These are phyloP conservation scores for Penicillium sp. DNA, from an alignment of 2,329 filamentous ascomycete genomes.

Conservation along the genomic window DNA sequence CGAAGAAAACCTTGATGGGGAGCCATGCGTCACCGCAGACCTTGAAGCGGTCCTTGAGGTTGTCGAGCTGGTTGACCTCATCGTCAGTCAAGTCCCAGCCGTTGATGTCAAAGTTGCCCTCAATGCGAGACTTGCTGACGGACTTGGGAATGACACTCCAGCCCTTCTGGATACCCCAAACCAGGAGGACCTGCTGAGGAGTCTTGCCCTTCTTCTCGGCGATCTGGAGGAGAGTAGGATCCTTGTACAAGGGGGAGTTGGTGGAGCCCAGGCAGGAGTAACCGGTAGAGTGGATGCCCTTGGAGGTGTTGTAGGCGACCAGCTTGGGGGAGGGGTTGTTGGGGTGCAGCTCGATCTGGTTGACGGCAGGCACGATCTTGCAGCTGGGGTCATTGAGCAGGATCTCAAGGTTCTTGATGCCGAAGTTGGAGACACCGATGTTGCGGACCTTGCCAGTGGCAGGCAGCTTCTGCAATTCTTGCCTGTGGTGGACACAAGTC, in stretches of 20 bases:
- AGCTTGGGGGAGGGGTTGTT: slow-evolving; percentile 69
- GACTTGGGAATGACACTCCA: slow-evolving; percentile 85
- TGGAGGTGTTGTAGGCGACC: slow-evolving; percentile 49
- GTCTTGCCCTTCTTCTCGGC: slow-evolving; percentile 56
- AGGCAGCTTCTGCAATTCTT: slow-evolving; percentile 45
- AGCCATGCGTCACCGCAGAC: slow-evolving; percentile 70
- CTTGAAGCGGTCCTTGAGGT: slow-evolving; percentile 74
- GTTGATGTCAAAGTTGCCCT: slow-evolving; percentile 72
- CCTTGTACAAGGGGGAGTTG: slow-evolving; percentile 54
- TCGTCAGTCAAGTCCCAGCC: slow-evolving; percentile 70
- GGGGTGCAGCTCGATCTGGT: slow-evolving; percentile 55
- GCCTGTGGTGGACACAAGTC: slow-evolving; percentile 10
- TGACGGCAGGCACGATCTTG: slow-evolving; percentile 50
- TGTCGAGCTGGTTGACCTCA: slow-evolving; percentile 67
- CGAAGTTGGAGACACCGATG: slow-evolving; percentile 86
- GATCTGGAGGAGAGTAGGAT: slow-evolving; percentile 50
- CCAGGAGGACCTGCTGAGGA: slow-evolving; percentile 54
- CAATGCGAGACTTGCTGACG: slow-evolving; percentile 69
- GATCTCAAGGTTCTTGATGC: slow-evolving; percentile 74
- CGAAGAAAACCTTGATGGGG: slow-evolving; percentile 77
- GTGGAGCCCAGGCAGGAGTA: slow-evolving; percentile 57
- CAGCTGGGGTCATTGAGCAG: slow-evolving; percentile 65
- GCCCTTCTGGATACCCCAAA: slow-evolving; percentile 78
- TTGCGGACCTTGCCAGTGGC: slow-evolving; percentile 64
- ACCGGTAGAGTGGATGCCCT: slow-evolving; percentile 55